A percentile compares a stretch with the other conserved stretches of the same genome.
These are phyloP conservation scores for Nematodospora valgi DNA, from an alignment of 805 yeast species.

Conservation along the genomic window DNA sequence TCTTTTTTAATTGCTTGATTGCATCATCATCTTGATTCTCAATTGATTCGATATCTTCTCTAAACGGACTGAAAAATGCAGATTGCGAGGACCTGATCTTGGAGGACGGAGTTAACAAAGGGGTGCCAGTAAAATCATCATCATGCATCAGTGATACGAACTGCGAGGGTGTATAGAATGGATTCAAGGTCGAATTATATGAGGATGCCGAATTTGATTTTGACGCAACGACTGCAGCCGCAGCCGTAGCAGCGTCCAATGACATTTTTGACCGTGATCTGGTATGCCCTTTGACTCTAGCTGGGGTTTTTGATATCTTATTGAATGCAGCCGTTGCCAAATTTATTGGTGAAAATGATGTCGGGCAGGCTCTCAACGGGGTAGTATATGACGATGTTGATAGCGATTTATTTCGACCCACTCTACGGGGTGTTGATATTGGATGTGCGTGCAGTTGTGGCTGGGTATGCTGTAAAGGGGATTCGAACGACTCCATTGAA, in stretches of 20 bases:
- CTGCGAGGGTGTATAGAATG: conserved; percentile 28
- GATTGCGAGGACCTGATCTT: conserved; percentile 5
- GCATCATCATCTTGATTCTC: conserved; percentile 43
- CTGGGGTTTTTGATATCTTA: conserved; percentile 38
- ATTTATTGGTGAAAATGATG: conserved; percentile 21
- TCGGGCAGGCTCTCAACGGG: conserved; percentile 24
- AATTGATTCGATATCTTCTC: conserved; percentile 9
- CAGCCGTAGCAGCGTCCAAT: conserved; percentile 25
- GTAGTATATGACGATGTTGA: conserved; percentile 34
- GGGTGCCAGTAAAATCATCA: conserved; percentile 14
- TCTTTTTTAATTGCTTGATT: conserved; percentile 35
- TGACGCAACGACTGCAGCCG: conserved; percentile 13
- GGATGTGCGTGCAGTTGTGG: conserved; percentile 9
- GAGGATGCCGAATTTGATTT: conserved; percentile 9
- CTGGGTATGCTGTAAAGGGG: conserved; percentile 5
- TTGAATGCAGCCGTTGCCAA: conserved; percentile 12
- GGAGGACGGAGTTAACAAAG: conserved; percentile 17
- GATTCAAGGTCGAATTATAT: conserved; percentile 18
- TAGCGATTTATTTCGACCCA: conserved; percentile 30
- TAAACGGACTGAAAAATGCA: conserved; percentile 14
- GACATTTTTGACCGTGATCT: conserved; percentile 41
- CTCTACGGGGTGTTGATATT: conserved; percentile 32
- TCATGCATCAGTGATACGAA: conserved; percentile 23
- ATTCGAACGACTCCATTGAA: conserved; percentile 22
- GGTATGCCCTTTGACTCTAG: conserved; percentile 28